Evolutionary conservation across 257 asterid species (phyloP).

Genomic region (Lycium barbarum): DNA sequence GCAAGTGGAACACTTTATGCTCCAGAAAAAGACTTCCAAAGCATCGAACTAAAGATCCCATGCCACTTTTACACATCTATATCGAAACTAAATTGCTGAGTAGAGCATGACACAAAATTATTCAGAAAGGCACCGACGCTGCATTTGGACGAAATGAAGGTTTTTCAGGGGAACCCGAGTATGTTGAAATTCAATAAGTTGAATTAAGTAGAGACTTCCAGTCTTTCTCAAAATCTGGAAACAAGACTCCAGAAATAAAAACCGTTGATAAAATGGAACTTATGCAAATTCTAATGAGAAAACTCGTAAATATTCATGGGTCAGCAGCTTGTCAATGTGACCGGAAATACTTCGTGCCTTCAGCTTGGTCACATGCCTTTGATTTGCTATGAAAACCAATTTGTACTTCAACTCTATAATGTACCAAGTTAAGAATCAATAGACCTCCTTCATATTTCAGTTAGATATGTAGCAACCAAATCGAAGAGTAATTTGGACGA

Average conservation of each 20-base stretch:
- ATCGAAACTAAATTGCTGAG: not conserved
- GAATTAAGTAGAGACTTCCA: not conserved
- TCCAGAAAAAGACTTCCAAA: not conserved
- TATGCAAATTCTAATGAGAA: not conserved
- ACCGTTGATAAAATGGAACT: conserved; percentile 3
- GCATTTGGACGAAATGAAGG: not conserved
- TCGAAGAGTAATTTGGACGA: conserved; percentile 7
- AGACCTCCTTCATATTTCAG: not conserved
- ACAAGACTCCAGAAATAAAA: not conserved
- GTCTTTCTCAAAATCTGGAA: not conserved
- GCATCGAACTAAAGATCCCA: conserved; percentile 1
- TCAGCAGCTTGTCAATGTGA: not conserved
- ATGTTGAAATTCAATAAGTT: not conserved
- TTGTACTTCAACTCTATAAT: not conserved
- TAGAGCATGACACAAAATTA: not conserved
- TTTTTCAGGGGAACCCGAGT: not conserved
- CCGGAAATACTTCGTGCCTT: not conserved
- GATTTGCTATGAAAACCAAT: not conserved
- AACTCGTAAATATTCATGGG: not conserved
- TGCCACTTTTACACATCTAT: not conserved
- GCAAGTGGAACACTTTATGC: conserved; percentile 6
- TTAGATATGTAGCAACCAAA: not conserved
- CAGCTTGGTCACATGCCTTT: not conserved
- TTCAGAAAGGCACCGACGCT: not conserved
- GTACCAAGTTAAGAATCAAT: conserved; percentile 16